These are phyloP conservation scores for Trypanosoma congolense DNA, from an alignment of 208 protist species.

Conservation along the genomic window DNA sequence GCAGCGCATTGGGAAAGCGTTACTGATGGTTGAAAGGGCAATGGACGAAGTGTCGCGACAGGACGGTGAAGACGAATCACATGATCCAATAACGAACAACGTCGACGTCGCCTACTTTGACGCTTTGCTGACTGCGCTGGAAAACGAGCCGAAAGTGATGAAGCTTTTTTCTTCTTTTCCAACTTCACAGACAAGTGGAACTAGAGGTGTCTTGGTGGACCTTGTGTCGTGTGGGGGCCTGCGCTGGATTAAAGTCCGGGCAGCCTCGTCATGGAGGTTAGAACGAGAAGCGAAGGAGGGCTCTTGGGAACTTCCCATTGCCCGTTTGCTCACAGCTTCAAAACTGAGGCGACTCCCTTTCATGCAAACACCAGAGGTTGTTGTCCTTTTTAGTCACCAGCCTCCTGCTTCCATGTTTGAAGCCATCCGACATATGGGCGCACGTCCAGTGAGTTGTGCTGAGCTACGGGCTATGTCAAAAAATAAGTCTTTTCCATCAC, in stretches of 20 bases:
- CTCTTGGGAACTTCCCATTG: conserved; percentile 17
- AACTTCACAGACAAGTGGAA: neutral
- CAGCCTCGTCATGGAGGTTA: conserved; percentile 23
- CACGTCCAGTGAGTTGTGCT: conserved; percentile 1
- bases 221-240: conserved; percentile 42
- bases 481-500: neutral
- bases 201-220: conserved; percentile 37
- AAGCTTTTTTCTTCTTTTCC: conserved; percentile 28
- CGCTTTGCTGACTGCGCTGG: conserved; percentile 27
- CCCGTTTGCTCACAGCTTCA: conserved; percentile 21
- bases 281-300: conserved; percentile 17
- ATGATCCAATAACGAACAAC: neutral
- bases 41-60: conserved; percentile 2
- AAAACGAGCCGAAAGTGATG: conserved; percentile 29
- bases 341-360: conserved; percentile 22
- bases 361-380: conserved; percentile 11
- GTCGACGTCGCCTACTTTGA: conserved; percentile 23
- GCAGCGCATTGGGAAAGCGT: conserved; percentile 2
- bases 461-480: neutral
- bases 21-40: neutral
- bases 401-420: conserved; percentile 1
- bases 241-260: conserved; percentile 66
- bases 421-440: conserved; percentile 9
- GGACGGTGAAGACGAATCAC: neutral
- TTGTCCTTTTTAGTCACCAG: neutral